phyloP scores from a whole-genome alignment of 1,284 basidiomycete species.

The Dichomitus squalens region DNA sequence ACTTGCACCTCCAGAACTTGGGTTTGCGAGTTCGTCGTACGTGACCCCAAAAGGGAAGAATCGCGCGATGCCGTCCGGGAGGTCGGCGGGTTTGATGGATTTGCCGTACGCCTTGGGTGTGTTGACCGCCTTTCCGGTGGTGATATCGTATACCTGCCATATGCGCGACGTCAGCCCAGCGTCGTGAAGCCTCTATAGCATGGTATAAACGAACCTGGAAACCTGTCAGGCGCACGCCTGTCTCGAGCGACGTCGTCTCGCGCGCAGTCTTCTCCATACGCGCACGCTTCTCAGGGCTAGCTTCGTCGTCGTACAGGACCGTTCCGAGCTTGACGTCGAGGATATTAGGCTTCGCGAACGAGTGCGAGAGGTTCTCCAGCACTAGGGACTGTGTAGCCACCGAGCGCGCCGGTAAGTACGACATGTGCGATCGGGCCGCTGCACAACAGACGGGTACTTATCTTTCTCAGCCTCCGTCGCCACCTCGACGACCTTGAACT shows the following conservation, averaged over 20 bases:
- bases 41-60: constrained; percentile 70
- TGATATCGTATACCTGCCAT: constrained; percentile 75
- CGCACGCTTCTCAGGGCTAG: constrained; percentile 74
- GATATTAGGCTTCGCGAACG: constrained; percentile 82
- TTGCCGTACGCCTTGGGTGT: constrained; percentile 85
- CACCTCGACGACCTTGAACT: constrained; percentile 32
- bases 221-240: constrained; percentile 84
- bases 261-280: constrained; percentile 78
- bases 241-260: constrained; percentile 73
- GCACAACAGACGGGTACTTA: constrained; percentile 35
- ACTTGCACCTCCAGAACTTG: neutral
- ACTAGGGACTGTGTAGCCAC: constrained; percentile 68
- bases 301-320: constrained; percentile 73
- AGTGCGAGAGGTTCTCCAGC: constrained; percentile 79
- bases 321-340: constrained; percentile 94
- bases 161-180: neutral
- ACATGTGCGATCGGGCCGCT: neutral
- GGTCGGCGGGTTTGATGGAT: constrained; percentile 64
- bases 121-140: constrained; percentile 51
- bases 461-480: constrained; percentile 46
- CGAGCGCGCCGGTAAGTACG: constrained; percentile 3
- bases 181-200: neutral
- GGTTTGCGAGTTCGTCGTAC: constrained; percentile 4
- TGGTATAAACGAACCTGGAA: constrained; percentile 68
- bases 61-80: constrained; percentile 72